Evolutionary conservation across 805 yeast species (phyloP).

Genomic region (Wickerhamomyces pijperi): DNA sequence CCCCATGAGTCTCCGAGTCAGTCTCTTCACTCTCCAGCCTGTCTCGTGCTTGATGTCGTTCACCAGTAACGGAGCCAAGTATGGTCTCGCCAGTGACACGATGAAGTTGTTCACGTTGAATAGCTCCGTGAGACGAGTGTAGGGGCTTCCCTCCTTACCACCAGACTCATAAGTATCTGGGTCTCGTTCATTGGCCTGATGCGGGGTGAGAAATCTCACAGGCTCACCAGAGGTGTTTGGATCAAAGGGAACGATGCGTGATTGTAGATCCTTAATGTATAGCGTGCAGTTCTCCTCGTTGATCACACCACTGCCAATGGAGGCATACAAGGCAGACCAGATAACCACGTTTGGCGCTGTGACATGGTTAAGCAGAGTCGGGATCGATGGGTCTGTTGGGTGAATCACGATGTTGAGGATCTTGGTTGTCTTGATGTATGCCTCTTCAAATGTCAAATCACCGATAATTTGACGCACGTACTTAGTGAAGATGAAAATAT

Average conservation of each 20-base stretch:
- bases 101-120: constrained; percentile 92
- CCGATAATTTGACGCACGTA: constrained; percentile 71
- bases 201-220: constrained; percentile 28
- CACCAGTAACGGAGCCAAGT: constrained; percentile 79
- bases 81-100: constrained; percentile 87
- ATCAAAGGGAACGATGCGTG: constrained; percentile 43
- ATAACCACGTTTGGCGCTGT: constrained; percentile 89
- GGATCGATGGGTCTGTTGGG: constrained; percentile 62
- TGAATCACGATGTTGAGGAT: constrained; percentile 78
- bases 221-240: constrained; percentile 22
- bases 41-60: constrained; percentile 70
- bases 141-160: constrained; percentile 57
- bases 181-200: constrained; percentile 31
- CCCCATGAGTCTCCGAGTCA: constrained; percentile 28
- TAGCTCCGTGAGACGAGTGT: constrained; percentile 78
- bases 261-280: constrained; percentile 52
- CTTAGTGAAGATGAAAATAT: constrained; percentile 65
- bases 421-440: constrained; percentile 67
- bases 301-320: constrained; percentile 63
- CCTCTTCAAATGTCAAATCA: constrained; percentile 87
- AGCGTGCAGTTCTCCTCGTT: constrained; percentile 42
- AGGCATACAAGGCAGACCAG: constrained; percentile 83
- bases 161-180: constrained; percentile 21
- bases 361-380: constrained; percentile 72
- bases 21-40: constrained; percentile 24